Conservation (phyloP, 805 yeast genomes). For the Candida cerambycidarum region DNA sequence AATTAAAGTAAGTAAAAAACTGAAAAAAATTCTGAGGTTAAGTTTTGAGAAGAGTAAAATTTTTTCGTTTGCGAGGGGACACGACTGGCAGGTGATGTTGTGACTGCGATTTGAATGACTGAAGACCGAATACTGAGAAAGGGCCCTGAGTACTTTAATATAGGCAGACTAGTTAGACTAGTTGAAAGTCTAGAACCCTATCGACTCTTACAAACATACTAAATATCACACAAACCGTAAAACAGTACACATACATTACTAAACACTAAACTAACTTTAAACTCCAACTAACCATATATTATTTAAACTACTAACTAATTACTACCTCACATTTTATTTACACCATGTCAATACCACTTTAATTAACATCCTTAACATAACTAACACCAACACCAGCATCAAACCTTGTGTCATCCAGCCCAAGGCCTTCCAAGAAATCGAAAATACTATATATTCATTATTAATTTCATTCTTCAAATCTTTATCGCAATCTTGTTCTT, state of each 20-base stretch:
- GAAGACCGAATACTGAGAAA: no score
- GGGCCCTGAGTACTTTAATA: neutral
- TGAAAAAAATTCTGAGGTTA: conserved; percentile 6
- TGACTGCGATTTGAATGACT: conserved; percentile 11
- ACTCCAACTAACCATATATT: neutral
- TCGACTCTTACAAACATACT: no score
- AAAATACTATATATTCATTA: conserved; percentile 11
- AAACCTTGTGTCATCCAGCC: neutral
- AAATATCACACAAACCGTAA: neutral
- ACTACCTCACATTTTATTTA: no score
- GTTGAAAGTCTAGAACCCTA: no score
- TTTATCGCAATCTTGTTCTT: conserved; percentile 1
- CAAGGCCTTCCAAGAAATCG: neutral
- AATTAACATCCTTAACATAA: neutral
- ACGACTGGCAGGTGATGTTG: conserved; percentile 7
- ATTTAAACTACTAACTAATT: neutral
- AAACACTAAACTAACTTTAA: neutral
- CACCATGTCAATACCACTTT: no score
- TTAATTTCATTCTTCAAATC: conserved; percentile 8
- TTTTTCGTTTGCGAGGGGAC: conserved; percentile 7
- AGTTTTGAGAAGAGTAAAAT: conserved; percentile 10
- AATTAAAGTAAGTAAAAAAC: conserved; percentile 5
- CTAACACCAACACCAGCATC: neutral
- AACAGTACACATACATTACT: neutral
- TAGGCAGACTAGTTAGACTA: no score